Conservation (phyloP, 2,329 filamentous ascomycete genomes). For the Cordyceps farinosa region DNA sequence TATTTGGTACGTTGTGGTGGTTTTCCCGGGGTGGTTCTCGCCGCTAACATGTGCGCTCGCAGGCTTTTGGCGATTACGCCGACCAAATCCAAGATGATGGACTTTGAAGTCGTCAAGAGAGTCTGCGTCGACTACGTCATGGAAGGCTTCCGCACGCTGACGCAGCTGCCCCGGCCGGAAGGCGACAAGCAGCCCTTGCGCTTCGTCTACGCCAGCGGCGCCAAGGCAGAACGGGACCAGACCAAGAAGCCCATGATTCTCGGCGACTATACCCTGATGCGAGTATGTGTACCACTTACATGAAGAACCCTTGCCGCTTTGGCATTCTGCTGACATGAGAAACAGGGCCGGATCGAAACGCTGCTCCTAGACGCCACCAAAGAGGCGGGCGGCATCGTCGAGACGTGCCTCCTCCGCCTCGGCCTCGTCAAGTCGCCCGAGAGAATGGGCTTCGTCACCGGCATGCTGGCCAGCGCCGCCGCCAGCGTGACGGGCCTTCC, state of each 20-base stretch:
- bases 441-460: slow-evolving; percentile 1
- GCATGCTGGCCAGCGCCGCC: not conserved
- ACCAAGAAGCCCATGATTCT: slow-evolving; percentile 38
- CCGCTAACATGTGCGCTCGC: not conserved
- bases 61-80: slow-evolving; percentile 44
- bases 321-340: not conserved
- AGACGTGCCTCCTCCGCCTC: slow-evolving; percentile 39
- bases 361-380: slow-evolving; percentile 39
- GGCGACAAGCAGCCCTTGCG: slow-evolving; percentile 37
- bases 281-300: slow-evolving; percentile 34
- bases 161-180: slow-evolving; percentile 24
- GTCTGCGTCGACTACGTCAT: slow-evolving; percentile 38
- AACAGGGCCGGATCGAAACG: slow-evolving; percentile 44
- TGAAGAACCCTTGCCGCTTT: too few relatives aligned
- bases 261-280: slow-evolving; percentile 43
- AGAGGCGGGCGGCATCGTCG: slow-evolving; percentile 35
- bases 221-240: slow-evolving; percentile 41
- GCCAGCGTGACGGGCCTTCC: slow-evolving; percentile 4
- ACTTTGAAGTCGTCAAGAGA: slow-evolving; percentile 35
- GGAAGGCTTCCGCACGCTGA: slow-evolving; percentile 34
- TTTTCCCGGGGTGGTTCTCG: not conserved
- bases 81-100: slow-evolving; percentile 27
- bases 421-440: slow-evolving; percentile 36
- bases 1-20: slow-evolving; percentile 34
- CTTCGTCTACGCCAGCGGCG: slow-evolving; percentile 50